Evolutionary conservation across 768 basidiomycete genomes (phyloP).

Genomic region (Albatrellus ellisii): DNA sequence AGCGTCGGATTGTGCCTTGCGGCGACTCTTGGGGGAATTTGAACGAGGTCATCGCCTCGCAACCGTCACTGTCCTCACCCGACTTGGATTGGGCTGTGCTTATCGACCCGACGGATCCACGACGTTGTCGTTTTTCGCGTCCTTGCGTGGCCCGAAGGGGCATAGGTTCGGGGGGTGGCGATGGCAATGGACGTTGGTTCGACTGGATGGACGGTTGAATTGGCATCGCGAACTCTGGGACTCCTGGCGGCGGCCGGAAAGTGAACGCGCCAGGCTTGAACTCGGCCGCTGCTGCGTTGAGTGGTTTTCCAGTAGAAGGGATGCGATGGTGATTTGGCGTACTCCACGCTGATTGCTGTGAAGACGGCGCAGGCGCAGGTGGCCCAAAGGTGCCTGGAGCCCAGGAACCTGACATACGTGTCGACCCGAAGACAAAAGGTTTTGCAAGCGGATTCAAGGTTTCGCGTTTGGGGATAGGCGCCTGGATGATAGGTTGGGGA

Average conservation of each 20-base stretch:
- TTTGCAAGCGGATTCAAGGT: slow-evolving; percentile 70
- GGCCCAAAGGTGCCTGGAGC: slow-evolving; percentile 19
- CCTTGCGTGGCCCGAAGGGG: slow-evolving; percentile 41
- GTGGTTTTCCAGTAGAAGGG: slow-evolving; percentile 47
- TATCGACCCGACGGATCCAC: slow-evolving; percentile 30
- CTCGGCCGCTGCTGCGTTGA: slow-evolving; percentile 69
- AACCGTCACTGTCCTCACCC: slow-evolving; percentile 32
- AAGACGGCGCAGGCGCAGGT: slow-evolving; percentile 11
- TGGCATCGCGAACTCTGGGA: slow-evolving; percentile 15
- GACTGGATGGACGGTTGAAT: slow-evolving; percentile 17
- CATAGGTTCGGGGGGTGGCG: slow-evolving; percentile 19
- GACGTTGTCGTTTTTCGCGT: slow-evolving; percentile 66
- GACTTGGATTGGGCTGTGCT: too few relatives aligned
- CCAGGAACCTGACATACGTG: slow-evolving; percentile 23
- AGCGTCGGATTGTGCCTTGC: slow-evolving; percentile 33
- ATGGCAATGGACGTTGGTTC: slow-evolving; percentile 27
- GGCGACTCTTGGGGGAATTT: slow-evolving; percentile 58
- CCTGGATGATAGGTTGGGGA: slow-evolving; percentile 11
- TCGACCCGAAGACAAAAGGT: slow-evolving; percentile 66
- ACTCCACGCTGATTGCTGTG: background rate
- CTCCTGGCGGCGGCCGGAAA: slow-evolving; percentile 59
- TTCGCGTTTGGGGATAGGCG: slow-evolving; percentile 15
- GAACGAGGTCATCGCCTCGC: slow-evolving; percentile 47
- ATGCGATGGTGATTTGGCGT: slow-evolving; percentile 22
- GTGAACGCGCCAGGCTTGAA: slow-evolving; percentile 72